Conservation (phyloP, 345 rosid species). For the Salix koriyanagi region DNA sequence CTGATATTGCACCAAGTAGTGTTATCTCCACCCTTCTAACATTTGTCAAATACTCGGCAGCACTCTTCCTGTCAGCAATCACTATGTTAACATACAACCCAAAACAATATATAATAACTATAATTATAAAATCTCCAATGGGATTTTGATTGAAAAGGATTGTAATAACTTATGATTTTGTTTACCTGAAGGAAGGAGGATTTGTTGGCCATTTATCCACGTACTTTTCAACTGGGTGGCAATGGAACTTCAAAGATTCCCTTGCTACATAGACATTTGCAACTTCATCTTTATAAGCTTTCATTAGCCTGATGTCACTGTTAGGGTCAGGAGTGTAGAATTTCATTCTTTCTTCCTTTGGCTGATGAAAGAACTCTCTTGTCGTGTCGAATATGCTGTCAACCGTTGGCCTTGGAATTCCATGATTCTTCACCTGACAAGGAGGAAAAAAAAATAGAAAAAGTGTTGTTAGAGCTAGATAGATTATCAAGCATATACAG, state of each 20-base stretch:
- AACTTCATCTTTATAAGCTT: neutral
- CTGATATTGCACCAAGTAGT: neutral
- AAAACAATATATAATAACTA: no score
- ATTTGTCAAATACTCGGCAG: neutral
- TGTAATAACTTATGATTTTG: neutral
- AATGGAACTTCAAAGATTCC: neutral
- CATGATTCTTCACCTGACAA: neutral
- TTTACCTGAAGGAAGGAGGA: neutral
- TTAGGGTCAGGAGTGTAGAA: neutral
- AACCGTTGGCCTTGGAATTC: neutral
- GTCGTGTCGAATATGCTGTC: neutral
- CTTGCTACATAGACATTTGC: neutral
- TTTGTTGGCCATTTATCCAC: neutral
- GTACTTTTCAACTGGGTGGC: neutral
- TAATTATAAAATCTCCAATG: no score
- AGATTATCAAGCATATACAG: neutral
- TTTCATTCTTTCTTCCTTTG: neutral
- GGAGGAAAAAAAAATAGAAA: no score
- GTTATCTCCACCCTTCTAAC: neutral
- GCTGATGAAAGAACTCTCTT: neutral
- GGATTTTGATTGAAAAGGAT: no score
- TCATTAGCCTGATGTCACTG: neutral
- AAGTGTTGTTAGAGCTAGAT: neutral
- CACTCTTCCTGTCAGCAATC: neutral
- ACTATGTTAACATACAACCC: neutral